Percentiles rank a stretch among this genome's conserved stretches.
Conservation (phyloP, 2,329 filamentous ascomycete species). For the Daldinia eschscholtzii region DNA sequence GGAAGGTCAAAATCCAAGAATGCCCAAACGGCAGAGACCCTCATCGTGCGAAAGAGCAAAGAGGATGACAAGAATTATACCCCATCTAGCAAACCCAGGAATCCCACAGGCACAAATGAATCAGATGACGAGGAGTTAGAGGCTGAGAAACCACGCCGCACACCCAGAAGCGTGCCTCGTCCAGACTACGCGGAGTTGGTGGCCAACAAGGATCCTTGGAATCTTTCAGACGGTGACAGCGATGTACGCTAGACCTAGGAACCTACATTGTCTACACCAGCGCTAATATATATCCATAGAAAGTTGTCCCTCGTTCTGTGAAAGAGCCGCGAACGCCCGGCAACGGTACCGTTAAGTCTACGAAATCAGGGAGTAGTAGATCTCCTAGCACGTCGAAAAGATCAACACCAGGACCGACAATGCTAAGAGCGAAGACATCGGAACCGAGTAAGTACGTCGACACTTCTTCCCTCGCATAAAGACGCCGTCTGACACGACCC, state of each 20-base stretch:
- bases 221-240: constrained; percentile 40
- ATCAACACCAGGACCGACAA: constrained; percentile 35
- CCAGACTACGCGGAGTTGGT: constrained; percentile 50
- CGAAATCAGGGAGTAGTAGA: constrained; percentile 23
- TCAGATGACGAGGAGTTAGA: constrained; percentile 39
- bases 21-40: constrained; percentile 20
- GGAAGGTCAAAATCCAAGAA: constrained; percentile 27
- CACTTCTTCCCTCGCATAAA: not conserved
- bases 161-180: constrained; percentile 44
- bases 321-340: constrained; percentile 33
- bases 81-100: constrained; percentile 30
- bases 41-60: constrained; percentile 31
- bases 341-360: constrained; percentile 34
- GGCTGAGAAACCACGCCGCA: constrained; percentile 43
- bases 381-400: constrained; percentile 35
- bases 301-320: constrained; percentile 29
- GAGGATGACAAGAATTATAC: constrained; percentile 44
- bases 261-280: not conserved
- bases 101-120: constrained; percentile 22
- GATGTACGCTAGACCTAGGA: constrained; percentile 36
- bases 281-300: constrained; percentile 31
- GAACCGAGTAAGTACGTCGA: constrained; percentile 47
- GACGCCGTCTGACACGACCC: constrained; percentile 25
- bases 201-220: constrained; percentile 48
- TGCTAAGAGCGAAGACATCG: constrained; percentile 34